These are phyloP conservation scores for Somion occarium DNA, from an alignment of 1,284 basidiomycete species.

Conservation along the genomic window DNA sequence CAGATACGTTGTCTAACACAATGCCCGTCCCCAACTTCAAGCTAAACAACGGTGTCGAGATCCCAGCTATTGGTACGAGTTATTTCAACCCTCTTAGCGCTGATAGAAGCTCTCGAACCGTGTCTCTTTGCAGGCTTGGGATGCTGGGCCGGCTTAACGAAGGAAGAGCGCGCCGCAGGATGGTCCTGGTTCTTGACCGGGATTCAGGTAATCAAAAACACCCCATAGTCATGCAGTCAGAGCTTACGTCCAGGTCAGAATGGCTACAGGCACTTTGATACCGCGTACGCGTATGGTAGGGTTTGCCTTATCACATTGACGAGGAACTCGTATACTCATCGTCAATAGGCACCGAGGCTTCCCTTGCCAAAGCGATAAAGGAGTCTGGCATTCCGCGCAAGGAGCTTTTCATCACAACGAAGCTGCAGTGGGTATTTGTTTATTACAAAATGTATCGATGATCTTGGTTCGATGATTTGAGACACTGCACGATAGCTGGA, in stretches of 20 bases:
- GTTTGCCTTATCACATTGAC: too few relatives aligned
- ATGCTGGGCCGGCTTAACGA: not conserved
- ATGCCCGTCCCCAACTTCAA: constrained; percentile 1
- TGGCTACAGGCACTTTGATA: constrained; percentile 7
- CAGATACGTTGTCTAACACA: too few relatives aligned
- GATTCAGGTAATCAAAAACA: not conserved
- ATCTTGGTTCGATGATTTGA: not conserved
- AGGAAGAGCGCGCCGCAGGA: not conserved
- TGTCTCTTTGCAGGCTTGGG: not conserved
- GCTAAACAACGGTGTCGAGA: constrained; percentile 4
- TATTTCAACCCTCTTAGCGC: not conserved
- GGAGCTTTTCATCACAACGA: constrained; percentile 39
- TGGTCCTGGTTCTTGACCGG: constrained; percentile 1
- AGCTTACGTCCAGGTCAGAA: not conserved
- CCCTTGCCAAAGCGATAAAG: constrained; percentile 38
- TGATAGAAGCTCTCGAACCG: not conserved
- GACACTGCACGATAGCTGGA: constrained; percentile 14
- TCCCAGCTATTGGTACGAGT: constrained; percentile 3
- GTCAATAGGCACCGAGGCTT: constrained; percentile 20
- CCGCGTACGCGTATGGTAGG: constrained; percentile 1
- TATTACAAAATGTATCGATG: too few relatives aligned
- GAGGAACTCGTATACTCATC: too few relatives aligned
- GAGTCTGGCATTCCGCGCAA: constrained; percentile 35
- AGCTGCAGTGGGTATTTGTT: constrained; percentile 21
- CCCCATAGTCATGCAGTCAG: not conserved